Base-by-base conservation (phyloP, 176 grass and related monocot species). In the Oryza glaberrima region DNA sequence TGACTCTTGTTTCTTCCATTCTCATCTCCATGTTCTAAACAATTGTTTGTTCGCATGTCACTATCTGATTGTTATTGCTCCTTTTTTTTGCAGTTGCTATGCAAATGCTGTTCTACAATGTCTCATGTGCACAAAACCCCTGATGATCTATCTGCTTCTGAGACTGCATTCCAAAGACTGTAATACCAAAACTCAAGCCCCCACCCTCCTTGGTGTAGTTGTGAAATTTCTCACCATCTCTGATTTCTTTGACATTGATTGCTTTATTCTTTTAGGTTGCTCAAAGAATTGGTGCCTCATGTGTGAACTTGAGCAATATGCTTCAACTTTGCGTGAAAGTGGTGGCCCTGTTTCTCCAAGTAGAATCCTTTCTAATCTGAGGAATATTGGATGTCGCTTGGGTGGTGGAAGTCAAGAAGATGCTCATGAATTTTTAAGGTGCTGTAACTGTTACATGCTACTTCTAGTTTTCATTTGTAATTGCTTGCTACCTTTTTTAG, bases 91-190 rank as follows among this genome's bases (percentile, higher is more conserved):
- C 84, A 99, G 96, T 73, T 99, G 96, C 86, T 96, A 99, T 88
- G 96, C 96, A 71, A 99, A 99, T 96, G 96, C 96, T 85, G 96
- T 99, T 89, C 88, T 99, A 74, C 96, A 99, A 85, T 99, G 96
- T 81, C 94, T 99, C 38, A 96, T 92, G 86, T 87, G 84, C 81
- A 99, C 96, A 82, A 99, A 91, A 80, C 96, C 96, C 80, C 88
- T 99, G 88, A 94, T 99, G 96, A 90, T 99, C 81, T 95, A 99
- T 86, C 88, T 99, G 71, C 94, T 96, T 82, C 88, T 86, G 86
- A 90, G 93, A 92, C 84, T 88, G 86, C 96, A 99, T 85, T 99
- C 96, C 74, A 91, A 90, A 94, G 91, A 92, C 34, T 99, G 96
- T 99, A 99, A 90, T 94, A 86, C 80, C 82, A 72, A 85, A 88